Evolutionary conservation across 2,329 filamentous ascomycete species (phyloP).

Genomic region (Endocalyx cinctus): DNA sequence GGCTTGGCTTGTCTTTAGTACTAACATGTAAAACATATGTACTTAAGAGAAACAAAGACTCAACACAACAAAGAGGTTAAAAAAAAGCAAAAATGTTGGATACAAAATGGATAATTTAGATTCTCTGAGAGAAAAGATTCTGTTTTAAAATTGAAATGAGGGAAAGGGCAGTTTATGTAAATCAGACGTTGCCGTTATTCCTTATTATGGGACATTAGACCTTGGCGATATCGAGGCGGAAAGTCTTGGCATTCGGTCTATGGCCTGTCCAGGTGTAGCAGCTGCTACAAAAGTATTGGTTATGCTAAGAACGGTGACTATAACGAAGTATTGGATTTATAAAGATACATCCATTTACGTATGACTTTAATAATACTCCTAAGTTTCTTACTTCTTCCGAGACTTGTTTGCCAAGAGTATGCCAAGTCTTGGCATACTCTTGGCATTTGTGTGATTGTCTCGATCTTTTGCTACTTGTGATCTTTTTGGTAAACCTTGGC

Average conservation of each 20-base stretch:
- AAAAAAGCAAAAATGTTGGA: too few species aligned
- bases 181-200: slow-evolving; percentile 21
- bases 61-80: too few species aligned
- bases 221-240: slow-evolving; percentile 28
- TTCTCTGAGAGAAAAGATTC: too few species aligned
- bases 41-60: too few species aligned
- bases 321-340: too few species aligned
- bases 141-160: too few species aligned
- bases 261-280: slow-evolving; percentile 23
- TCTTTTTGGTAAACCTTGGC: slow-evolving; percentile 12
- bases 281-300: slow-evolving; percentile 18
- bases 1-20: too few species aligned
- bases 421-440: slow-evolving; percentile 20
- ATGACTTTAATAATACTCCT: too few species aligned
- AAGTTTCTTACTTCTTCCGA: slow-evolving; percentile 15
- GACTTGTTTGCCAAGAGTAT: slow-evolving; percentile 21
- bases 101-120: too few species aligned
- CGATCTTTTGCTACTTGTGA: slow-evolving; percentile 8
- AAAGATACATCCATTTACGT: too few species aligned
- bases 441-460: slow-evolving; percentile 24
- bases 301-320: too few species aligned
- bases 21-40: too few species aligned
- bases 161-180: slow-evolving; percentile 27
- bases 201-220: slow-evolving; percentile 26
- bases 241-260: slow-evolving; percentile 27